Evolutionary conservation across 2,329 filamentous ascomycete species (phyloP), one percentile per base, ranked within the genome.

Genomic region (Epichloe brachyelytri): DNA sequence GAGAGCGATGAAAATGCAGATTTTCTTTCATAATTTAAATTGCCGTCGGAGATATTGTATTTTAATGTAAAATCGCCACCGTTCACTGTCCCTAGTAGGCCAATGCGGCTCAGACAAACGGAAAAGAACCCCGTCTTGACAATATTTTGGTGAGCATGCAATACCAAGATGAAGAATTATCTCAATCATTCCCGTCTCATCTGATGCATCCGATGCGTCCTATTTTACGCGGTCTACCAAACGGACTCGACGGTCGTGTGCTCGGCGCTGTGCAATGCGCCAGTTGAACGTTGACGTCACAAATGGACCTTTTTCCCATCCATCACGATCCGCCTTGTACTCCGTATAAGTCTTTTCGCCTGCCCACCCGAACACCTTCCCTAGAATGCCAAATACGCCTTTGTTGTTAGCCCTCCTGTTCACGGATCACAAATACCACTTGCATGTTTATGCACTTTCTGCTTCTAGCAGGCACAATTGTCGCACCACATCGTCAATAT

Each of bases 261-360:
- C 38, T 37, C n/a, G 38, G 26, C 5, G 37, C 36, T 20, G 17
- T 19, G 15, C 19, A 5, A 14, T 20, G 49, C 36, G 14, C 4
- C 34, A 15, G 19, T 17, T 19, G 14, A 22, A 36, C 26, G 43
- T 49, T 52, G 51, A 52, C 51, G 51, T 52, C 51, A 52, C 41
- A 36, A 26, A 30, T 2, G 46, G 5, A 41, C 15, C 15, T 39
- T 36, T 26, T n/a, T 12, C 4, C 10, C 26, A 8, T 40, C 43
- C 34, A 48, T 48, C 34, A 48, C 50, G 38, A 51, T 49, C 26
- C 26, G 12, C 14, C 17, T 20, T 14, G 22, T 39, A 40, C 10
- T 22, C 39, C 36, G 10, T 14, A 4, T 15, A 36, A 49, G 19
- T 44, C 30, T 33, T 22, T 5, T 20, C 14, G 14, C 34, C 8